Conservation (phyloP, 345 rosid genomes). For the Citrus inodora region DNA sequence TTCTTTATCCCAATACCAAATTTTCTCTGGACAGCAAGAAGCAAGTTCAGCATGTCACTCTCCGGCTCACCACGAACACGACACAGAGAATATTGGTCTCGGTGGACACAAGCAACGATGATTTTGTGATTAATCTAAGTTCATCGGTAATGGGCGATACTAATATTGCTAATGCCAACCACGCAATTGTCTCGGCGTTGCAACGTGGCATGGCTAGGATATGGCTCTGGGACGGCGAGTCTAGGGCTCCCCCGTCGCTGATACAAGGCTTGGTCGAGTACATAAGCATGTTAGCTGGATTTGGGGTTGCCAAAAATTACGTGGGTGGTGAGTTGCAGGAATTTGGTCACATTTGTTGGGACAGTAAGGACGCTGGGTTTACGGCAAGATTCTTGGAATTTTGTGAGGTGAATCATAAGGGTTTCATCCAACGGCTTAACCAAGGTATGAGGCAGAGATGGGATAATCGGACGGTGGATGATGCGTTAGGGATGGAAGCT, state of each 20-base stretch:
- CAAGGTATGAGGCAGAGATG: conserved; percentile 32
- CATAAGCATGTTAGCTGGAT: conserved; percentile 28
- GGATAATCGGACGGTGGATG: conserved; percentile 39
- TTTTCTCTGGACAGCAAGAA: conserved; percentile 17
- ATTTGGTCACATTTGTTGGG: conserved; percentile 1
- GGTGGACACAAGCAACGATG: conserved; percentile 24
- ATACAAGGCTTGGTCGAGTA: conserved; percentile 49
- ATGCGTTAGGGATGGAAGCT: conserved; percentile 15
- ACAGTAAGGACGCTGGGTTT: conserved; percentile 22
- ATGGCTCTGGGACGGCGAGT: conserved; percentile 46
- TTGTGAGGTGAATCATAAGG: conserved; percentile 33
- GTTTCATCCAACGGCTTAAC: conserved; percentile 54
- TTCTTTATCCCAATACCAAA: conserved; percentile 28
- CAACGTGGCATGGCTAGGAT: conserved; percentile 45
- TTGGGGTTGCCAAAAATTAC: not conserved
- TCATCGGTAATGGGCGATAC: conserved; percentile 22
- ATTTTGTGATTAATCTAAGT: conserved; percentile 36
- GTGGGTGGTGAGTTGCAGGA: not conserved
- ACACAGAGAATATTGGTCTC: not conserved
- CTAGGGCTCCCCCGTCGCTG: conserved; percentile 44
- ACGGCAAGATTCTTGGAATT: conserved; percentile 31
- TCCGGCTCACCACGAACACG: conserved; percentile 21
- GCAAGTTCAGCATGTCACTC: conserved; percentile 33
- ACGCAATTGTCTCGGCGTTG: conserved; percentile 24
- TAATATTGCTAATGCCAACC: conserved; percentile 1